A percentile compares a stretch with the other conserved stretches of the same genome.
Conservation (phyloP, 2,329 filamentous ascomycete species). For the Tetracladium maxilliforme region DNA sequence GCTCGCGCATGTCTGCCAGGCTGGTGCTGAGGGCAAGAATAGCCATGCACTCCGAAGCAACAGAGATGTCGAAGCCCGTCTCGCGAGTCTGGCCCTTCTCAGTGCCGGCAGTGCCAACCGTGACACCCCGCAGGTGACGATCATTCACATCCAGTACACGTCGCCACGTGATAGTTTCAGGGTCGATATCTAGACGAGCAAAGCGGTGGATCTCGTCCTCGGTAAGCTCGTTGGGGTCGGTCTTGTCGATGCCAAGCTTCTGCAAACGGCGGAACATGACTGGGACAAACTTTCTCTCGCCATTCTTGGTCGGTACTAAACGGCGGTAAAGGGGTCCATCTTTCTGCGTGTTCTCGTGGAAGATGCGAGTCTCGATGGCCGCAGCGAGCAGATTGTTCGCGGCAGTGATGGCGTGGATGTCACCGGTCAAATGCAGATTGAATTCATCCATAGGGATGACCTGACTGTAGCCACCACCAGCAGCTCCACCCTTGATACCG, state of each 20-base stretch:
- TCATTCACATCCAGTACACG: conserved; percentile 96
- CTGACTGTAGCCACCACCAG: conserved; percentile 94
- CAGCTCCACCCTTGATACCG: conserved; percentile 96
- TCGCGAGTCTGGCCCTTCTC: conserved; percentile 81
- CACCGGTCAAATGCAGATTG: conserved; percentile 92
- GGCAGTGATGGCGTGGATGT: conserved; percentile 93
- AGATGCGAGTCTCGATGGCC: conserved; percentile 94
- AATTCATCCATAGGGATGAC: conserved; percentile 99
- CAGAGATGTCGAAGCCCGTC: conserved; percentile 95
- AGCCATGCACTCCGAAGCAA: conserved; percentile 96
- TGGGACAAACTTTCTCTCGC: conserved; percentile 71
- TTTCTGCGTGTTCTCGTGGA: conserved; percentile 93
- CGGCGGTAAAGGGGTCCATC: conserved; percentile 77
- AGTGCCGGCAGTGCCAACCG: conserved; percentile 73
- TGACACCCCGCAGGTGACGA: conserved; percentile 79
- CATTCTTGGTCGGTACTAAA: conserved; percentile 80
- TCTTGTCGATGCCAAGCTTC: conserved; percentile 94
- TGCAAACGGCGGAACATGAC: conserved; percentile 88
- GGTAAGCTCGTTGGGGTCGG: conserved; percentile 78
- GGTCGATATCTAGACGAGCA: conserved; percentile 90
- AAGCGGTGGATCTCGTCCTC: conserved; percentile 79
- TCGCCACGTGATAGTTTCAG: conserved; percentile 92
- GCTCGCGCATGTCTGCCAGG: conserved; percentile 78
- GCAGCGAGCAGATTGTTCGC: conserved; percentile 95
- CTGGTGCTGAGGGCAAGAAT: conserved; percentile 87